Conservation (phyloP, 2,329 filamentous ascomycete genomes). For the Exophiala bonariae region DNA sequence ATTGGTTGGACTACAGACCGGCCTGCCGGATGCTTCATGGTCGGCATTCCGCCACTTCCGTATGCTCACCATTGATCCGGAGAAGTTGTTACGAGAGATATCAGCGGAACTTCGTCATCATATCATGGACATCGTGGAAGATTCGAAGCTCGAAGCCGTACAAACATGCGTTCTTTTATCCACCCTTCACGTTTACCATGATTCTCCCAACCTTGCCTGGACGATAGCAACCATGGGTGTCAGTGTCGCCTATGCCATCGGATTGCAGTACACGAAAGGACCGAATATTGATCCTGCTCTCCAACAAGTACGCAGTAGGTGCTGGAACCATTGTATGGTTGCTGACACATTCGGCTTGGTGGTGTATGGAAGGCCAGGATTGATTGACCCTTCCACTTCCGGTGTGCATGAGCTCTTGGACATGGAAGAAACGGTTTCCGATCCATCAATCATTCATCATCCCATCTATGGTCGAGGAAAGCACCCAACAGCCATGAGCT, state of each 20-base stretch:
- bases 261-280: constrained; percentile 10
- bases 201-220: constrained; percentile 24
- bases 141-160: constrained; percentile 24
- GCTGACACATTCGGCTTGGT: constrained; percentile 31
- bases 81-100: not conserved
- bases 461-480: not conserved
- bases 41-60: constrained; percentile 3
- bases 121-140: constrained; percentile 21
- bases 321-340: constrained; percentile 32
- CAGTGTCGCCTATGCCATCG: constrained; percentile 20
- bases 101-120: constrained; percentile 19
- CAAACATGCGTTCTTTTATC: constrained; percentile 15
- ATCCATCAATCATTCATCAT: constrained; percentile 3
- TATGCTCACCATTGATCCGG: constrained; percentile 1
- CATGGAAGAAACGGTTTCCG: constrained; percentile 27
- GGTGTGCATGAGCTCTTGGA: constrained; percentile 27
- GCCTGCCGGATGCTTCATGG: not conserved
- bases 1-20: not conserved
- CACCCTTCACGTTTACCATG: constrained; percentile 22
- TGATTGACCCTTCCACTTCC: constrained; percentile 11
- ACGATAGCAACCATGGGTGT: constrained; percentile 22
- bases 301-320: constrained; percentile 30
- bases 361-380: constrained; percentile 23
- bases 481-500: constrained; percentile 19
- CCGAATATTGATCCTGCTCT: not conserved